phyloP scores from a whole-genome alignment of 306 rosid genomes.

The Glycine latifolia region DNA sequence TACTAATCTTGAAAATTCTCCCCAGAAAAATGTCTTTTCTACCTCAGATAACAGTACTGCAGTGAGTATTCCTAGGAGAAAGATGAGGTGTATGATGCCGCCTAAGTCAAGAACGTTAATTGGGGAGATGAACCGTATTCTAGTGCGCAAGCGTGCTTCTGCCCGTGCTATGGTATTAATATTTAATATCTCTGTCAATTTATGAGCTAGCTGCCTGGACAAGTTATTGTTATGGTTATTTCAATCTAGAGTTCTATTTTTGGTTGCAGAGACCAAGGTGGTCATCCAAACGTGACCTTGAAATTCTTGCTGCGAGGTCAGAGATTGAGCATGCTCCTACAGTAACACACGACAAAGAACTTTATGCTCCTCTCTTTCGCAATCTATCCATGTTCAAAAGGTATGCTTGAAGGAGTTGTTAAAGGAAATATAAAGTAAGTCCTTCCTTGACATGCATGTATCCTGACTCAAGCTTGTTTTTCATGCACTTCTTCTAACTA shows the following conservation, averaged over 20 bases:
- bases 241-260: conserved; percentile 32
- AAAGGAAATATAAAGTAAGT: conserved; percentile 20
- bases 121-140: conserved; percentile 73
- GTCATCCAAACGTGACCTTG: conserved; percentile 76
- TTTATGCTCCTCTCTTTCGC: conserved; percentile 81
- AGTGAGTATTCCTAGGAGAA: conserved; percentile 44
- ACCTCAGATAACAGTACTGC: conserved; percentile 46
- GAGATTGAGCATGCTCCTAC: conserved; percentile 72
- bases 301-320: conserved; percentile 73
- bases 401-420: conserved; percentile 49
- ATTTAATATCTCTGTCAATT: conserved; percentile 31
- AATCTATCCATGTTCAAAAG: conserved; percentile 89
- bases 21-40: conserved; percentile 36
- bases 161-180: conserved; percentile 75
- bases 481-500: conserved; percentile 22
- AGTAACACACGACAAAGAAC: conserved; percentile 63
- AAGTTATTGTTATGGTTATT: conserved; percentile 34
- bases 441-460: conserved; percentile 7
- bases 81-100: conserved; percentile 77
- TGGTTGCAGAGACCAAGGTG: conserved; percentile 78
- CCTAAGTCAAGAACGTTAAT: conserved; percentile 78
- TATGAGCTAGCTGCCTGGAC: conserved; percentile 33
- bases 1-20: conserved; percentile 46
- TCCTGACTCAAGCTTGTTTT: conserved; percentile 21
- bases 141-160: conserved; percentile 63